Evolutionary conservation across 441 rosid genomes (phyloP), one percentile per base, ranked within the genome.

Genomic region (Macaranga tanarius): DNA sequence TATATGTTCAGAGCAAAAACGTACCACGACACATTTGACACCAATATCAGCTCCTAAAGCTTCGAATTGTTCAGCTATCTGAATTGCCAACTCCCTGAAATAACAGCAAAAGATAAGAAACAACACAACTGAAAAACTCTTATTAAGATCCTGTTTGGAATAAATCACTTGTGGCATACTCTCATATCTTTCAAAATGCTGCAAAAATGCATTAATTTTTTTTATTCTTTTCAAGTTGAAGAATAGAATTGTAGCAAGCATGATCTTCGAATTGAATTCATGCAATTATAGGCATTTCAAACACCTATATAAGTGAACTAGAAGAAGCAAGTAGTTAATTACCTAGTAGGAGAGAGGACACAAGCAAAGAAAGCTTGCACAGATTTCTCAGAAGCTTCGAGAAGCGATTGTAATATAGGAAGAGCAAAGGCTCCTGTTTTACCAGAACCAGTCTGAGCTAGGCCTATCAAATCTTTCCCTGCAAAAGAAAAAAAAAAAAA

Each of bases 401-500:
- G 79, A 59, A 95, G 94, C 0, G 96, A 88, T 74, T 90, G 96
- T 47, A 96, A 68, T 62, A 93, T 93, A 10, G 99, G 97, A 66
- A 93, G 85, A 10, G 98, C 97, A 71, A 93, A 96, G 0, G 99
- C 99, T 76, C 97, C 99, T 0, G 99, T 92, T 80, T 92, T 96
- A 62, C 97, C 98, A 15, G 97, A 93, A 73, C 98, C 99, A 0
- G 98, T 95, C 73, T 96, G 99, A 0, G 98, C 99, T 75, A 96
- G 90, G 64, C 97, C 98, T 34, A 93, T 93, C 84, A 96, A 82
- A 81, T 96, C 97, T 77, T 90, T 96, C 10, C 98, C 99, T 92
- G 48, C 34, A 77, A 45, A n/a, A 74, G 52, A 67, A 54, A 44
- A 71, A 3, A 1, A 4, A 28, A 40, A 20, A 15, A 3, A 66